phyloP scores from a whole-genome alignment of 345 rosid genomes.

The Acer saccharum region DNA sequence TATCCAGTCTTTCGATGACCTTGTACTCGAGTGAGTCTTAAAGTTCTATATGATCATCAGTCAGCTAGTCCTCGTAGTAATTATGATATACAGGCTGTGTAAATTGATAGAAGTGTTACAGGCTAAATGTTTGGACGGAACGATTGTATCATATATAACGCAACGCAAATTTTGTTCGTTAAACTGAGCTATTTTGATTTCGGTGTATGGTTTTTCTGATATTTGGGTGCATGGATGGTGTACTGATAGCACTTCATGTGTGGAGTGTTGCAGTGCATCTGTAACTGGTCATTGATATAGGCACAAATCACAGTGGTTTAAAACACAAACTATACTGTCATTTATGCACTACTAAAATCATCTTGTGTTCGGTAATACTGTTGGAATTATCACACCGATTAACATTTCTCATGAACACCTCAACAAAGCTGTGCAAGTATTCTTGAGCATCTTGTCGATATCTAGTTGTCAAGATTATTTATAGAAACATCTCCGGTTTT shows the following conservation, averaged over 20 bases:
- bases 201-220: not conserved
- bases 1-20: constrained; percentile 17
- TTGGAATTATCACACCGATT: no score
- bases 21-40: constrained; percentile 22
- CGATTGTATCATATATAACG: not conserved
- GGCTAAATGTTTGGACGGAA: not conserved
- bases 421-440: no score
- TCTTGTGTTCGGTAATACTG: no score
- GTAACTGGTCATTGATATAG: no score
- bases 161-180: constrained; percentile 14
- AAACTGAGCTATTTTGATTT: not conserved
- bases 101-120: not conserved
- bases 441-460: no score
- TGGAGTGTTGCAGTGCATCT: no score
- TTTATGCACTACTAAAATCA: no score
- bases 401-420: no score
- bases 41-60: constrained; percentile 5
- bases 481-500: not conserved
- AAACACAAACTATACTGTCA: no score
- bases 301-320: no score
- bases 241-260: not conserved
- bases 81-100: not conserved
- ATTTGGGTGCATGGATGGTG: not conserved
- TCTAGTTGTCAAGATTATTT: no score
- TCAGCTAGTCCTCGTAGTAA: not conserved